These are phyloP conservation scores for Pseudonitzschia pungens DNA, from an alignment of 108 stramenopile species.

Conservation along the genomic window DNA sequence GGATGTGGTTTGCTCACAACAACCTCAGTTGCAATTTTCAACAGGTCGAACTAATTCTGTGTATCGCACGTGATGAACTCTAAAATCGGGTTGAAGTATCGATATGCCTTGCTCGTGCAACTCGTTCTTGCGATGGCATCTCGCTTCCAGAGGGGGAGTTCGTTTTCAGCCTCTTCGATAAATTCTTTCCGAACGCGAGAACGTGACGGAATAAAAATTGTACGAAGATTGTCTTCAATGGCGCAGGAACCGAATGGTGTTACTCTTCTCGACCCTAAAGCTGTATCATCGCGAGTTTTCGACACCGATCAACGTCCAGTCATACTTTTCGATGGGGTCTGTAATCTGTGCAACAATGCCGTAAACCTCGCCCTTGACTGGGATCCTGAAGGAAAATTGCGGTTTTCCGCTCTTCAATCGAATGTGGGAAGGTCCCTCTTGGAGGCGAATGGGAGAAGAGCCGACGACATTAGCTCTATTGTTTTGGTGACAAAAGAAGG, in stretches of 20 bases:
- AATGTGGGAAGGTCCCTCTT: slow-evolving; percentile 66
- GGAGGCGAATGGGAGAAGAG: slow-evolving; percentile 50
- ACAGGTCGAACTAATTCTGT: too few relatives aligned
- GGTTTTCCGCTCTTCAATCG: slow-evolving; percentile 74
- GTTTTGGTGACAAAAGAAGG: slow-evolving; percentile 62
- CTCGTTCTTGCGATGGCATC: neutral
- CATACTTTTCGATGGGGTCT: slow-evolving; percentile 78
- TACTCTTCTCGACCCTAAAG: slow-evolving; percentile 13
- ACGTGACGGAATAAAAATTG: neutral
- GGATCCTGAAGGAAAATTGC: slow-evolving; percentile 66
- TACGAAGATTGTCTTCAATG: neutral
- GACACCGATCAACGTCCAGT: slow-evolving; percentile 55
- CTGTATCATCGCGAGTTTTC: slow-evolving; percentile 51
- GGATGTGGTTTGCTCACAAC: too few relatives aligned
- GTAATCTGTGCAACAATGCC: slow-evolving; percentile 73
- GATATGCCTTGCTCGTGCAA: neutral
- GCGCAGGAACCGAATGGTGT: neutral
- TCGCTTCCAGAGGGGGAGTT: neutral
- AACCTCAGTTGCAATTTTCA: too few relatives aligned
- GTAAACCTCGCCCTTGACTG: slow-evolving; percentile 70
- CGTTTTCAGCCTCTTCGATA: neutral
- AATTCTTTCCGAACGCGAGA: neutral
- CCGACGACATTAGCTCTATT: slow-evolving; percentile 77
- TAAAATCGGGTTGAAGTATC: neutral
- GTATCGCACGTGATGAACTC: too few relatives aligned